These are phyloP conservation scores for Ramichloridium luteum DNA, from an alignment of 2,329 filamentous ascomycete species.

Conservation along the genomic window DNA sequence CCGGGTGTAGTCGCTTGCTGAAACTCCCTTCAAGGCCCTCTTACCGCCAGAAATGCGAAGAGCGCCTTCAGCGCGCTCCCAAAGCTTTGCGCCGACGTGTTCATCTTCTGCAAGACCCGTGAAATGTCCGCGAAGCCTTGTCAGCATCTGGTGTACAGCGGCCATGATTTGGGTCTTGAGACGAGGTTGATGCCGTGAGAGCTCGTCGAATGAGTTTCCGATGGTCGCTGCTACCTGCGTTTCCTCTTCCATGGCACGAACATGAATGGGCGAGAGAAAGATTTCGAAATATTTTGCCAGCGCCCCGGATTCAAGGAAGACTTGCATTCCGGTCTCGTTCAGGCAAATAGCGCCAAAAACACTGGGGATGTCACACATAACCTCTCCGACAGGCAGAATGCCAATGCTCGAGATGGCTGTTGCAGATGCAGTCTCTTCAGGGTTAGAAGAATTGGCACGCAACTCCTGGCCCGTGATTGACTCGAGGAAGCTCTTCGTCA, in stretches of 20 bases:
- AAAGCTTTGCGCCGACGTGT: constrained; percentile 69
- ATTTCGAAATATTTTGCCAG: constrained; percentile 85
- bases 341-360: constrained; percentile 90
- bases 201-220: constrained; percentile 80
- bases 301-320: constrained; percentile 73
- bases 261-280: constrained; percentile 85
- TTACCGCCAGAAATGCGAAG: constrained; percentile 35
- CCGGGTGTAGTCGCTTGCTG: constrained; percentile 4
- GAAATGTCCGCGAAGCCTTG: constrained; percentile 64
- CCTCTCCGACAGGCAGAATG: constrained; percentile 77
- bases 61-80: constrained; percentile 32
- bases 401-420: constrained; percentile 36
- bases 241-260: constrained; percentile 67
- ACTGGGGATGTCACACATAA: constrained; percentile 73
- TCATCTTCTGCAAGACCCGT: constrained; percentile 54
- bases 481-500: constrained; percentile 76
- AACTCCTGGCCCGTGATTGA: constrained; percentile 47
- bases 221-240: constrained; percentile 56
- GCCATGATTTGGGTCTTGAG: constrained; percentile 70
- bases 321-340: constrained; percentile 72
- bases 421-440: too few relatives aligned
- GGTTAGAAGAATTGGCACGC: constrained; percentile 16
- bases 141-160: constrained; percentile 80
- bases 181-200: constrained; percentile 82
- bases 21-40: constrained; percentile 8